Evolutionary conservation across 345 rosid species (phyloP).

Genomic region (Cardamine chenopodiifolia): DNA sequence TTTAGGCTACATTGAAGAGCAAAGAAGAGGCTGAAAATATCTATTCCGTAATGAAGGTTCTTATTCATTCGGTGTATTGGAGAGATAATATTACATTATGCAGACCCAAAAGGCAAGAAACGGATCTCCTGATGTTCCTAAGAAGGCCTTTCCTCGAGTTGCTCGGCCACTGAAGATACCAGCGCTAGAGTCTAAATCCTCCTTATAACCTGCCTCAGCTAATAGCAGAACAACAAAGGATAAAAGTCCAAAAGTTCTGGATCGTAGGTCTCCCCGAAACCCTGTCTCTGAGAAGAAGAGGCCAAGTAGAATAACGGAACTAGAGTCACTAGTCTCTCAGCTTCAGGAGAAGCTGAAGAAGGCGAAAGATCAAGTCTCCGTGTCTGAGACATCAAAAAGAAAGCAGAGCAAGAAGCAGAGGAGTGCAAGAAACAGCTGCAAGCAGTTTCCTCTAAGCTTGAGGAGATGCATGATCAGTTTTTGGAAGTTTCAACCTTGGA

Average conservation of each 20-base stretch:
- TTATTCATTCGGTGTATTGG: slow-evolving; percentile 29
- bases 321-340: slow-evolving; percentile 68
- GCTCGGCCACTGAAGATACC: slow-evolving; percentile 69
- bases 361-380: slow-evolving; percentile 66
- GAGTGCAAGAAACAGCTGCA: slow-evolving; percentile 65
- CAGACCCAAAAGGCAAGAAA: slow-evolving; percentile 83
- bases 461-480: slow-evolving; percentile 61
- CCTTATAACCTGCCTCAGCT: slow-evolving; percentile 55
- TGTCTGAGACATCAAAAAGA: slow-evolving; percentile 73
- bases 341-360: slow-evolving; percentile 89
- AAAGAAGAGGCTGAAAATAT: slow-evolving; percentile 40
- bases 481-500: no score
- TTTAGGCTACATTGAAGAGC: slow-evolving; percentile 60
- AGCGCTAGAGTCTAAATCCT: slow-evolving; percentile 57
- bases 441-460: slow-evolving; percentile 60
- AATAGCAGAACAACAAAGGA: slow-evolving; percentile 66
- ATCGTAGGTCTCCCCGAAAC: slow-evolving; percentile 78
- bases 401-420: slow-evolving; percentile 77
- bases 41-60: slow-evolving; percentile 39
- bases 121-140: slow-evolving; percentile 67
- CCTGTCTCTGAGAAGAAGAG: slow-evolving; percentile 88
- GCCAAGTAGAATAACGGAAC: slow-evolving; percentile 76
- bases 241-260: slow-evolving; percentile 73
- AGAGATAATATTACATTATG: slow-evolving; percentile 55
- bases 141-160: slow-evolving; percentile 74